Percentiles rank a stretch among this genome's conserved stretches.
These are phyloP conservation scores for Colletotrichum gigasporum DNA, from an alignment of 2,329 filamentous ascomycete genomes.

Conservation along the genomic window DNA sequence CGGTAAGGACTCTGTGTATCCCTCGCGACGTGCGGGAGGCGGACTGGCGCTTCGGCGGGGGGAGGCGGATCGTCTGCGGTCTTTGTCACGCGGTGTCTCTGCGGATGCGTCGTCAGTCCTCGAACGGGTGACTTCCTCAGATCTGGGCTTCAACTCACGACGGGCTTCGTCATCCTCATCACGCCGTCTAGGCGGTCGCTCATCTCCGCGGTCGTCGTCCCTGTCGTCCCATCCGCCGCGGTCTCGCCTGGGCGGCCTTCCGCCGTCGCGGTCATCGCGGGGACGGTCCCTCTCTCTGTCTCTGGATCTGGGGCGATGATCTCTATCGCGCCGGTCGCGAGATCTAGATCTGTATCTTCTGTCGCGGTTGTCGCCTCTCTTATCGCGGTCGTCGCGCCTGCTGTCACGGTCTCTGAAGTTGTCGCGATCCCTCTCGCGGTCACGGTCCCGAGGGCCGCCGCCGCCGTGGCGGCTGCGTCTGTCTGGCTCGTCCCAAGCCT, in stretches of 20 bases:
- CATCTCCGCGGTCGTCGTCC: conserved; percentile 35
- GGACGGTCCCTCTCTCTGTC: conserved; percentile 47
- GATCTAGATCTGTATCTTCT: conserved; percentile 46
- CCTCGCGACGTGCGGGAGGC: conserved; percentile 29
- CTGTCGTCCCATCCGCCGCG: conserved; percentile 45
- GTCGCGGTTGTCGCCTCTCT: conserved; percentile 22
- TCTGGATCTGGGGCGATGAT: conserved; percentile 38
- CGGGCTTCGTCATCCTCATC: conserved; percentile 33
- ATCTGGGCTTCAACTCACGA: background rate
- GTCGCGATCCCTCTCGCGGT: conserved; percentile 40
- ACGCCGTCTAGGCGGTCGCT: conserved; percentile 35
- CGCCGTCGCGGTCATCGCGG: conserved; percentile 46
- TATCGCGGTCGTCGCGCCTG: conserved; percentile 36
- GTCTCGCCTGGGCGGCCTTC: conserved; percentile 44
- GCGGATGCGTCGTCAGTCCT: background rate
- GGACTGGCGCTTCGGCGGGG: conserved; percentile 38
- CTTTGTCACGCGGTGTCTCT: conserved; percentile 33
- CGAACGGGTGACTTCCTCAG: no score
- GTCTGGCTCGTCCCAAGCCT: conserved; percentile 69
- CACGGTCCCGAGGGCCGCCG: conserved; percentile 40
- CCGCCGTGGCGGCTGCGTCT: conserved; percentile 44
- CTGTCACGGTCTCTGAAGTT: conserved; percentile 42
- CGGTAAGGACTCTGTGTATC: conserved; percentile 40
- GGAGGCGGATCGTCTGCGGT: conserved; percentile 49
- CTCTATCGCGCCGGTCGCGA: conserved; percentile 42